These are phyloP conservation scores for Tritrichomonas musculus DNA, from an alignment of 208 protist species.

Conservation along the genomic window DNA sequence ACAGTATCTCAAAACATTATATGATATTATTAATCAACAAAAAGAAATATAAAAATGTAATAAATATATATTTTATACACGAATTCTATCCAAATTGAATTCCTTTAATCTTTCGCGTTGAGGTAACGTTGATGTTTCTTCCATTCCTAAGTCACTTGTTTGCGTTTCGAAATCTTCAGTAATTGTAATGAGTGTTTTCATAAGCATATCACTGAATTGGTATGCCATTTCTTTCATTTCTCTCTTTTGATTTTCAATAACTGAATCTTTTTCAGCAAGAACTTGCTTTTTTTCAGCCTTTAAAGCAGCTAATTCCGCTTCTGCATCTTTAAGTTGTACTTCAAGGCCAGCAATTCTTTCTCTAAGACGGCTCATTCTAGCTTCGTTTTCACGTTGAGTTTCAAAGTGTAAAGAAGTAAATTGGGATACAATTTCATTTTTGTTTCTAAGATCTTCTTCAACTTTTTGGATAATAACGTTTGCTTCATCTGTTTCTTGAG, in stretches of 20 bases:
- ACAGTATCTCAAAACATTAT: too few relatives aligned
- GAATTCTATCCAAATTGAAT: conserved; percentile 18
- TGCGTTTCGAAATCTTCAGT: conserved; percentile 29
- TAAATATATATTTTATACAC: background rate
- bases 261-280: background rate
- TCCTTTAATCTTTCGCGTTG: background rate
- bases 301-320: background rate
- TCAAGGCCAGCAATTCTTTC: background rate
- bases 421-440: background rate
- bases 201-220: conserved; percentile 16
- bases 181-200: conserved; percentile 29
- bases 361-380: background rate
- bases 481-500: background rate
- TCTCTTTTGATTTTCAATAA: conserved; percentile 32
- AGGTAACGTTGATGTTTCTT: background rate
- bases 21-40: too few relatives aligned
- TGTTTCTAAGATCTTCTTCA: background rate
- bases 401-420: background rate
- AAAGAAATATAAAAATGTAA: background rate
- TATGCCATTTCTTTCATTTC: conserved; percentile 32
- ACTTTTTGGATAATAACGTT: background rate
- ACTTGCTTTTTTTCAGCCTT: background rate
- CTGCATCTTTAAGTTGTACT: background rate
- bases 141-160: background rate
- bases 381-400: background rate